These are phyloP conservation scores for Nymphaea thermarum DNA, from an alignment of 164 flowering plant species.

Conservation along the genomic window DNA sequence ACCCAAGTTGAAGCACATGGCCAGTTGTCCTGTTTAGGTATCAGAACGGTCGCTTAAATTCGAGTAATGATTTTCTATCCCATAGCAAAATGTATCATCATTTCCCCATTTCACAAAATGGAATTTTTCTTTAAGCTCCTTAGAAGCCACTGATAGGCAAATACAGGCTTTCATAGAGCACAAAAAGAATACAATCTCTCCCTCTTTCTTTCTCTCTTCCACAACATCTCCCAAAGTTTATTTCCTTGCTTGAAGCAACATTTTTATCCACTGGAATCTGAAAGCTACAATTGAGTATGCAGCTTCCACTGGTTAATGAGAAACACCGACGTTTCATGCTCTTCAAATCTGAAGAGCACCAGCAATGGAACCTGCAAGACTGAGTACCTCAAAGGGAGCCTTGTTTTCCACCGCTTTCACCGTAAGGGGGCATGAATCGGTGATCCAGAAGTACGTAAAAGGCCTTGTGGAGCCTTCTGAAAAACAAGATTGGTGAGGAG, in stretches of 20 bases:
- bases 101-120: too few species aligned
- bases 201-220: not conserved
- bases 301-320: not conserved
- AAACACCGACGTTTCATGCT: not conserved
- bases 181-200: too few species aligned
- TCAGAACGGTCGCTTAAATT: too few species aligned
- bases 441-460: slow-evolving; percentile 87
- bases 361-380: slow-evolving; percentile 90
- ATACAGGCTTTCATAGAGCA: too few species aligned
- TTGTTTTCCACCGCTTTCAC: slow-evolving; percentile 62
- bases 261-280: not conserved
- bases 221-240: not conserved
- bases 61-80: too few species aligned
- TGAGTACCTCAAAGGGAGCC: slow-evolving; percentile 88
- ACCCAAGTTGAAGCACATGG: too few species aligned
- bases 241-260: too few species aligned
- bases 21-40: too few species aligned
- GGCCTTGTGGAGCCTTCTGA: slow-evolving; percentile 32
- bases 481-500: not conserved
- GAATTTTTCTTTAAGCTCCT: too few species aligned
- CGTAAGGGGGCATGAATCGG: slow-evolving; percentile 91
- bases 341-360: slow-evolving; percentile 81
- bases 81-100: too few species aligned
- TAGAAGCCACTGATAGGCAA: too few species aligned
- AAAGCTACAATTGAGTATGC: not conserved